Conservation (phyloP, 352 stramenopile genomes). For the Globisporangium acanthophoron region DNA sequence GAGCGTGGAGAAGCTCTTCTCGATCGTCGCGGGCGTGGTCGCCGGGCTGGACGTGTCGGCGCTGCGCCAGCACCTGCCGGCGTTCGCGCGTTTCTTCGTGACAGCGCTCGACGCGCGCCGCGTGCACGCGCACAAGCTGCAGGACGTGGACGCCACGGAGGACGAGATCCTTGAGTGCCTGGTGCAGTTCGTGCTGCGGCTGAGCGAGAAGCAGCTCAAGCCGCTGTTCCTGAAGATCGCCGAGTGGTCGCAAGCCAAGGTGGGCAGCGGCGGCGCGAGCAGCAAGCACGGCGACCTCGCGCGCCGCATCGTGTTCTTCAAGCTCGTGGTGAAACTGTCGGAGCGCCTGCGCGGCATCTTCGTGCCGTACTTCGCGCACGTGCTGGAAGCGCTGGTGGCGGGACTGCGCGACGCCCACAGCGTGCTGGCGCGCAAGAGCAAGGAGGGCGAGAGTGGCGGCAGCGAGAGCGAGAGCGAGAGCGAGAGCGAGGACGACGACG, state of each 20-base stretch:
- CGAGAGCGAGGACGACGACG: slow-evolving; percentile 38
- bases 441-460: slow-evolving; percentile 15
- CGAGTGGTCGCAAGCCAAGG: slow-evolving; percentile 64
- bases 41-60: slow-evolving; percentile 35
- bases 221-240: slow-evolving; percentile 83
- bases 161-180: slow-evolving; percentile 73
- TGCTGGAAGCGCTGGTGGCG: slow-evolving; percentile 53
- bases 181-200: slow-evolving; percentile 78
- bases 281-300: slow-evolving; percentile 28
- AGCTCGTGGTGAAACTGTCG: slow-evolving; percentile 75
- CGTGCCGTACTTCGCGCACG: slow-evolving; percentile 82
- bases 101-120: slow-evolving; percentile 68
- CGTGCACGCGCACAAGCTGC: slow-evolving; percentile 45
- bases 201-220: slow-evolving; percentile 89
- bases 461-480: slow-evolving; percentile 25
- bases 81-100: slow-evolving; percentile 82
- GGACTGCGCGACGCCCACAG: slow-evolving; percentile 45
- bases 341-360: slow-evolving; percentile 84
- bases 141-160: slow-evolving; percentile 65
- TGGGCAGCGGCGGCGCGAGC: not conserved
- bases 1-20: slow-evolving; percentile 64
- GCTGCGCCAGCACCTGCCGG: slow-evolving; percentile 61
- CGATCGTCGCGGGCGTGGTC: slow-evolving; percentile 64
- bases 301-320: slow-evolving; percentile 76
- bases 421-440: slow-evolving; percentile 39